phyloP scores from a whole-genome alignment of 2,329 filamentous ascomycete genomes.

The Neurospora sp. region DNA sequence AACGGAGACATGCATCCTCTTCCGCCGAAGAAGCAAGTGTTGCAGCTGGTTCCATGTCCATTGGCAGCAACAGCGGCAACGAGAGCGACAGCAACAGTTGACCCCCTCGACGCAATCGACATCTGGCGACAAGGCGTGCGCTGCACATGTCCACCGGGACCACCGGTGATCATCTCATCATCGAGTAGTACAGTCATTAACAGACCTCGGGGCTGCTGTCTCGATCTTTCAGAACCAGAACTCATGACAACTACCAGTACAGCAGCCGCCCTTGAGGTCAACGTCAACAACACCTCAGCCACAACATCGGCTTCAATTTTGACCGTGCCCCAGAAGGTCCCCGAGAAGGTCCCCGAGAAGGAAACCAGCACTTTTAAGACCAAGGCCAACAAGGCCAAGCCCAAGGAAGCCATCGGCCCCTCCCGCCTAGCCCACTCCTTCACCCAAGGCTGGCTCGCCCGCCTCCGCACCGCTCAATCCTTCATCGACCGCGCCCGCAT shows the following conservation, averaged over 20 bases:
- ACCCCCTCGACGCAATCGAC: background rate
- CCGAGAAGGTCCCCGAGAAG: no score
- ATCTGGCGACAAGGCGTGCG: background rate
- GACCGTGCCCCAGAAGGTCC: no score
- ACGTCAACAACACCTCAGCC: no score
- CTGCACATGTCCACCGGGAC: background rate
- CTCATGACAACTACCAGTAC: background rate
- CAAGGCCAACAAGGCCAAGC: no score
- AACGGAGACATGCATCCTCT: background rate
- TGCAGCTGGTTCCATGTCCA: no score
- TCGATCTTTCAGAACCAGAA: background rate
- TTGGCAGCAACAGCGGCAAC: no score
- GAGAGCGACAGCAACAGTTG: rapidly evolving
- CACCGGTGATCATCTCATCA: background rate
- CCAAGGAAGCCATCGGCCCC: no score
- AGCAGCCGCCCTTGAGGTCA: no score
- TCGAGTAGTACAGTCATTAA: background rate
- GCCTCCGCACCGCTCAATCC: background rate
- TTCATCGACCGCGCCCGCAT: background rate
- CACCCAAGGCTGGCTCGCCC: background rate
- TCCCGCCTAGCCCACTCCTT: background rate
- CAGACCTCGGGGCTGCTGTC: background rate
- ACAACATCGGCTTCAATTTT: no score
- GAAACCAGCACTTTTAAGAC: no score
- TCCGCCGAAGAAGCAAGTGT: background rate